Evolutionary conservation across 306 rosid species (phyloP), one percentile per base, ranked within the genome.

Genomic region (Datisca glomerata): DNA sequence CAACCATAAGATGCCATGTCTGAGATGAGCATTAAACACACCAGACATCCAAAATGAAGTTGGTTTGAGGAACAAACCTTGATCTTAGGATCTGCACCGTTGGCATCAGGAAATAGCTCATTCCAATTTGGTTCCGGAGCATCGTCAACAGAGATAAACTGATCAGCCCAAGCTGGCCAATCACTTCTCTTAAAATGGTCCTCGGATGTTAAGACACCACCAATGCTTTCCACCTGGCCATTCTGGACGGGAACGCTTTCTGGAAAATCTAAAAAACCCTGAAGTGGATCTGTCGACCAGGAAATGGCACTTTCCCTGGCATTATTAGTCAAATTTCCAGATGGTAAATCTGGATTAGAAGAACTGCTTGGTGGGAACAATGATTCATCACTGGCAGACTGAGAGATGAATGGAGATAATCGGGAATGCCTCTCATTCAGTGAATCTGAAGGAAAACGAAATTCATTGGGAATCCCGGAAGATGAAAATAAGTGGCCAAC

Each of bases 141-240:
- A 23, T 48, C 72, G 7, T 63, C 73, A 44, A 64, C 73, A 1
- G 85, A 62, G 61, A 79, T 86, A 51, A 76, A 63, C 32, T 62
- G 78, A 59, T 71, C 94, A 43, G 70, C 79, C 97, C 94, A 82
- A 56, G 74, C 87, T 17, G 78, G 56, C 64, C 80, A 69, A 52
- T 76, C 78, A 40, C 70, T 20, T 70, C 59, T 69, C 57, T 64
- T 73, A 25, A 59, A 52, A 43, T 57, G 77, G 29, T 71, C 85
- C 8, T 62, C 85, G 1, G 73, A 45, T 24, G 57, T 33, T 38
- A 74, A 38, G 45, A 33, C 71, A 56, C 71, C 46, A n/a, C 52
- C 28, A 61, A 57, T 20, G 45, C 43, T 41, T 69, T 74, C 83
- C 51, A 57, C 75, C 41, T 55, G 78, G 57, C 60, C 76, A 42